Evolutionary conservation across 1,284 basidiomycete species (phyloP).

Genomic region (Tylopilus sp.): DNA sequence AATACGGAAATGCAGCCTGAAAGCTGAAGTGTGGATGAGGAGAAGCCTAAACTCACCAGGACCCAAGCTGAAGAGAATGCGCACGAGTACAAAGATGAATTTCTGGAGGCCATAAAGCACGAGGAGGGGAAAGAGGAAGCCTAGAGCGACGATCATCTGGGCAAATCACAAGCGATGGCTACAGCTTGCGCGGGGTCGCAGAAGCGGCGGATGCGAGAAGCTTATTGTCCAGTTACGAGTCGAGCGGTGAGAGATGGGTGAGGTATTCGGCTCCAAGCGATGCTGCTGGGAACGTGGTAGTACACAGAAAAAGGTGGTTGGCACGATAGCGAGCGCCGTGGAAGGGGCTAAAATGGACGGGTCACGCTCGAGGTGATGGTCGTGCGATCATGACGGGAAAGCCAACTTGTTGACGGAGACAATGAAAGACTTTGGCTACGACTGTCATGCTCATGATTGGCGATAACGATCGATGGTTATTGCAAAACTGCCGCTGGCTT

Average conservation of each 20-base stretch:
- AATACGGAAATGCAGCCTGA: background rate
- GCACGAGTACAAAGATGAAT: slow-evolving; percentile 11
- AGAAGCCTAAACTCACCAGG: slow-evolving; percentile 12
- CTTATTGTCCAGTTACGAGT: background rate
- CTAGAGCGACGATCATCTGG: slow-evolving; percentile 25
- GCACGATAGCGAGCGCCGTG: too few species aligned
- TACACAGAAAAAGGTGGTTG: background rate
- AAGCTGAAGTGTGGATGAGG: background rate
- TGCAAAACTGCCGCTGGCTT: slow-evolving; percentile 1
- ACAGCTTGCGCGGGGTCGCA: background rate
- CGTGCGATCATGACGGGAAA: slow-evolving; percentile 1
- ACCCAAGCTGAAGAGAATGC: background rate
- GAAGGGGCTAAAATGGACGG: too few species aligned
- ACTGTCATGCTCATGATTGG: background rate
- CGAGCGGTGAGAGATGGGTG: background rate
- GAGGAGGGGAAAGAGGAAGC: slow-evolving; percentile 21
- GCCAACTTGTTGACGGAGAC: too few species aligned
- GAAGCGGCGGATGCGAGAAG: background rate
- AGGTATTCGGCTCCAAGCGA: background rate
- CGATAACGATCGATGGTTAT: background rate
- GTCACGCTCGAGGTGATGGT: background rate
- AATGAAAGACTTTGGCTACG: background rate
- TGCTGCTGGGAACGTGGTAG: background rate
- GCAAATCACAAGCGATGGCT: background rate
- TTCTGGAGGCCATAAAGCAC: slow-evolving; percentile 17